phyloP scores from a whole-genome alignment of 2,329 filamentous ascomycete species.

The Boeremia exigua region DNA sequence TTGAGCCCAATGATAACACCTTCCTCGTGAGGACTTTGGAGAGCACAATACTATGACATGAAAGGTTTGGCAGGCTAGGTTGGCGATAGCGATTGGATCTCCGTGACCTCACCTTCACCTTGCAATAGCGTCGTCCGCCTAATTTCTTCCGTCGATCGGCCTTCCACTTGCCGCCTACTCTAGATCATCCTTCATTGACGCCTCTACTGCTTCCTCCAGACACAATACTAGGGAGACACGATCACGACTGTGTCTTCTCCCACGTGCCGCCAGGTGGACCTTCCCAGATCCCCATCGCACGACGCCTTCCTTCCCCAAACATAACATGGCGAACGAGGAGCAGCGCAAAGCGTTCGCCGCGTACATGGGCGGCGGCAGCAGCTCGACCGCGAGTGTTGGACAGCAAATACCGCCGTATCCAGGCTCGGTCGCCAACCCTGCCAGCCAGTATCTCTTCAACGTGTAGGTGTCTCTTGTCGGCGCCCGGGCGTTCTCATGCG shows the following conservation, averaged over 20 bases:
- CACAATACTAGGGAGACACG: no score
- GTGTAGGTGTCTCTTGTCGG: conserved; percentile 29
- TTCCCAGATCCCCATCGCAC: conserved; percentile 14
- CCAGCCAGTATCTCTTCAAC: conserved; percentile 32
- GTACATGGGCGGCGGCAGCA: conserved; percentile 35
- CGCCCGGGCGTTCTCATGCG: background rate
- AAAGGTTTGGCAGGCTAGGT: background rate
- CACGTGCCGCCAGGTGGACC: conserved; percentile 11
- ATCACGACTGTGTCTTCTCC: conserved; percentile 6
- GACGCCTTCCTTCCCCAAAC: conserved; percentile 22
- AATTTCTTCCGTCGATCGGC: background rate
- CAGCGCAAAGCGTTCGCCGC: conserved; percentile 38
- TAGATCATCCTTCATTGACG: background rate
- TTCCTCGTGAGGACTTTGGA: no score
- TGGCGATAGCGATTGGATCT: background rate
- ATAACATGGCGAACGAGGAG: conserved; percentile 39
- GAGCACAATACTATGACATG: no score
- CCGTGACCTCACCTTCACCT: background rate
- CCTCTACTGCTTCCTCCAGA: background rate
- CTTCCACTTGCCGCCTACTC: background rate
- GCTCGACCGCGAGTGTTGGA: conserved; percentile 13
- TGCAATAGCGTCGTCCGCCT: background rate
- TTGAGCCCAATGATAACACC: conserved; percentile 1
- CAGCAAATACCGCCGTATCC: conserved; percentile 29
- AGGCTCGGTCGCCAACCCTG: conserved; percentile 22